A percentile compares a stretch with the other conserved stretches of the same genome.
Evolutionary conservation across 2,329 filamentous ascomycete species (phyloP).

Genomic region (Pseudocercospora musae): DNA sequence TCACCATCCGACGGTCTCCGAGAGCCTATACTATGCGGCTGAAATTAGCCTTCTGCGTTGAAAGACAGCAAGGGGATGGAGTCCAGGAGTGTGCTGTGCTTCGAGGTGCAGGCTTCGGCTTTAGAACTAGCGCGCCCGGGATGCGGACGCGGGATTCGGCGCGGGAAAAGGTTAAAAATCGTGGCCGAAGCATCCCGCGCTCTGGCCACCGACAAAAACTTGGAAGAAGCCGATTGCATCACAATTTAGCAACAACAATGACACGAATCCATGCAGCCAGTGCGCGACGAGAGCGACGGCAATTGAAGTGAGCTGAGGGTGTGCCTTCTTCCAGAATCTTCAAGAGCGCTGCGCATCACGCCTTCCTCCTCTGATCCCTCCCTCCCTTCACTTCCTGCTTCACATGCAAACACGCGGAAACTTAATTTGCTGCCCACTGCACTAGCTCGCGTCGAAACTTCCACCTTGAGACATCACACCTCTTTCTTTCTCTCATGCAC

Average conservation of each 20-base stretch:
- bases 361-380: background rate
- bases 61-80: no score
- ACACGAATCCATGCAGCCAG: background rate
- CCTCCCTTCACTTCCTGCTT: conserved; percentile 4
- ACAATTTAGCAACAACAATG: conserved; percentile 2
- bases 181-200: background rate
- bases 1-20: no score
- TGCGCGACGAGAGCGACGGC: background rate
- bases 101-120: no score
- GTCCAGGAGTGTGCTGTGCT: no score
- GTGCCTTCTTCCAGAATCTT: conserved; percentile 3
- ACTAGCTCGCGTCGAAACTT: conserved; percentile 2
- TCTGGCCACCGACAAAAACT: conserved; percentile 4
- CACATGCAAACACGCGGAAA: conserved; percentile 1
- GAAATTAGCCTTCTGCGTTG: no score
- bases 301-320: background rate
- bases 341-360: background rate
- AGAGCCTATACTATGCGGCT: no score
- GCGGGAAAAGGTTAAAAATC: background rate
- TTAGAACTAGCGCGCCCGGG: background rate
- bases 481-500: conserved; percentile 2
- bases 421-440: background rate
- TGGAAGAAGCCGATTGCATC: conserved; percentile 7
- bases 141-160: no score
- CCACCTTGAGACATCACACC: background rate